Evolutionary conservation across 768 basidiomycete genomes (phyloP).

Genomic region (Phylloporus sp.): DNA sequence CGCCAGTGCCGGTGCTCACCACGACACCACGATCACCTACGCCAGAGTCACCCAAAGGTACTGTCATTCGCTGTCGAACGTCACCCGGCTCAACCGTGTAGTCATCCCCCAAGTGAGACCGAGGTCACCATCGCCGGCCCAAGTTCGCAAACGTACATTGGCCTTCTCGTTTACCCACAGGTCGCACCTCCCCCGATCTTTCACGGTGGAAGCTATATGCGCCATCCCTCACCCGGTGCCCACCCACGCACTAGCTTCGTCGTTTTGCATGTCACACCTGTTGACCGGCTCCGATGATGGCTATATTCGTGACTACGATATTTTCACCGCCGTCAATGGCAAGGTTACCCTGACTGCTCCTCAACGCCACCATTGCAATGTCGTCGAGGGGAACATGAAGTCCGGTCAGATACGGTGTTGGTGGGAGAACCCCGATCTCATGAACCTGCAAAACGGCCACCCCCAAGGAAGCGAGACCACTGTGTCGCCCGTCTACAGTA

Average conservation of each 20-base stretch:
- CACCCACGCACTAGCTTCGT: constrained; percentile 83
- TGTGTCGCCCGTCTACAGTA: constrained; percentile 78
- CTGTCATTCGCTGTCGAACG: not conserved
- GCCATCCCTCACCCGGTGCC: constrained; percentile 87
- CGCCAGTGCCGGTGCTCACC: constrained; percentile 25
- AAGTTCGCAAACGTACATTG: constrained; percentile 45
- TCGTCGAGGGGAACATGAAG: constrained; percentile 90
- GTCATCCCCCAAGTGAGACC: constrained; percentile 25
- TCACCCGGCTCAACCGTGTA: constrained; percentile 17
- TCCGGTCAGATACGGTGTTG: constrained; percentile 80
- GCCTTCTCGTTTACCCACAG: constrained; percentile 29
- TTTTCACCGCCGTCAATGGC: constrained; percentile 84
- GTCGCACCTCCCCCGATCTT: constrained; percentile 48
- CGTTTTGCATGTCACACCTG: constrained; percentile 81
- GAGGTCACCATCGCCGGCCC: constrained; percentile 52
- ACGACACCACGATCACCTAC: constrained; percentile 25
- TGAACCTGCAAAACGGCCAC: constrained; percentile 21
- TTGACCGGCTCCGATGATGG: constrained; percentile 92
- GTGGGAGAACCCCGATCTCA: constrained; percentile 70
- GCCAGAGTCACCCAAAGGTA: constrained; percentile 36
- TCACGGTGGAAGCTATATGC: constrained; percentile 85
- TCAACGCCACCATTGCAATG: constrained; percentile 81
- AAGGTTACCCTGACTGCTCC: constrained; percentile 83
- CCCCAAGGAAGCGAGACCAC: constrained; percentile 45
- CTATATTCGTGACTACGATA: constrained; percentile 88